Evolutionary conservation across 164 flowering plant genomes (phyloP).

Genomic region (Stephania yunnanensis): DNA sequence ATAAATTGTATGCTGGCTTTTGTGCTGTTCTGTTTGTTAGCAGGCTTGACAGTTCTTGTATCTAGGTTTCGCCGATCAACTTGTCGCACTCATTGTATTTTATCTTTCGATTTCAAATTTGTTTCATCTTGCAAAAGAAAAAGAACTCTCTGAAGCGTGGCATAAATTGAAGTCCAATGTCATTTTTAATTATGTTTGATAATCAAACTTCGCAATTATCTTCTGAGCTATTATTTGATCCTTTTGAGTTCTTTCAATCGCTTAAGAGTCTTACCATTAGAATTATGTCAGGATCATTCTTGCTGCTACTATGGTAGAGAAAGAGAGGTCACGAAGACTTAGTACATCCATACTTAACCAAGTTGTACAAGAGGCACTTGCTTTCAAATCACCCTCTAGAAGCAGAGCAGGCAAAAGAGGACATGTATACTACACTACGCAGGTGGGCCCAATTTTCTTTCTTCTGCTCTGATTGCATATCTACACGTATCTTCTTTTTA

Average conservation of each 20-base stretch:
- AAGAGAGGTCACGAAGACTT: slow-evolving; percentile 91
- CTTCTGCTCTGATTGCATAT: background rate
- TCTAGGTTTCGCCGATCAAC: too few relatives aligned
- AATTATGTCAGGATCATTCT: slow-evolving; percentile 52
- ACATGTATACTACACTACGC: slow-evolving; percentile 86
- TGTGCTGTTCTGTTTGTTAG: too few relatives aligned
- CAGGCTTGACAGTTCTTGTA: too few relatives aligned
- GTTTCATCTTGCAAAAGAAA: too few relatives aligned
- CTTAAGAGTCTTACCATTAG: background rate
- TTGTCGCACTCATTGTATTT: too few relatives aligned
- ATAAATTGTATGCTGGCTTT: too few relatives aligned
- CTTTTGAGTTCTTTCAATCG: background rate
- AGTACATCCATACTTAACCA: slow-evolving; percentile 83
- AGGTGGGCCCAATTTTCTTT: slow-evolving; percentile 39
- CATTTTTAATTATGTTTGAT: too few relatives aligned
- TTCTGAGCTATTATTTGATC: too few relatives aligned
- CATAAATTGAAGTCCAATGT: too few relatives aligned
- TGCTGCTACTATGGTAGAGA: slow-evolving; percentile 77
- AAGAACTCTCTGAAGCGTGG: too few relatives aligned
- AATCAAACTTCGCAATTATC: too few relatives aligned
- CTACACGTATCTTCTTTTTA: background rate
- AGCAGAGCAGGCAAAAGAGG: slow-evolving; percentile 93
- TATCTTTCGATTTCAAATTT: too few relatives aligned
- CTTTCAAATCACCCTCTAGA: slow-evolving; percentile 92
- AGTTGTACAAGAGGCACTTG: slow-evolving; percentile 81